Evolutionary conservation across 306 rosid species (phyloP), one percentile per base, ranked within the genome.

Genomic region (Astragalus glycyphyllos): DNA sequence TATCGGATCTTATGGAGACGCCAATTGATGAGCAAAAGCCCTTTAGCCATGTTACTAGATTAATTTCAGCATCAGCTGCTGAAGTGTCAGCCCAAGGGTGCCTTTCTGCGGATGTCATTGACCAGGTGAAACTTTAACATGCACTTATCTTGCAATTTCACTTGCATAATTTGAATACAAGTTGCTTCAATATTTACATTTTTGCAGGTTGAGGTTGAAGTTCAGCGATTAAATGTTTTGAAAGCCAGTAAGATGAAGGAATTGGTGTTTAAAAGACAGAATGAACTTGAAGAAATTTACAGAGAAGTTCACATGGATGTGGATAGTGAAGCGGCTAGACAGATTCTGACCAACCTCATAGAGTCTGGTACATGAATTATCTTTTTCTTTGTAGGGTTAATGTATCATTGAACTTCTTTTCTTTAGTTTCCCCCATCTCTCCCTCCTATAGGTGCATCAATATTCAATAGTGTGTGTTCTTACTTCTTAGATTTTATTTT

Each of bases 1-100:
- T 93, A 29, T 93, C 97, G 98, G 82, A 88, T 78, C 96, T 93
- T 60, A 88, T 88, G 85, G 98, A 90, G 76, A 74, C 76, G n/a
- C 90, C 90, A 7, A 11, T 45, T 72, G 87, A 79, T 48, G 94
- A 93, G 65, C 84, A 63, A 76, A 87, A 77, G 57, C 72, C 61
- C 73, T 90, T 90, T 77, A 87, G 77, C 65, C 92, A 88, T 75
- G 83, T 84, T 42, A 83, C 78, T 8, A 65, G 89, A 58, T 73
- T 85, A 77, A 78, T 85, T 60, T 76, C 97, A 62, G 87, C 81
- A 62, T 84, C 89, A 12, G 85, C 72, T 49, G 84, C 90, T 34
- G 92, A 87, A 56, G 96, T 93, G 76, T 77, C 90, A 74, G 72
- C 73, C 73, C 79, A 72, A 72, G 92, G 97, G 46, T 84, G 84